phyloP scores from a whole-genome alignment of 2,329 filamentous ascomycete genomes.

The Diaporthe destruens region DNA sequence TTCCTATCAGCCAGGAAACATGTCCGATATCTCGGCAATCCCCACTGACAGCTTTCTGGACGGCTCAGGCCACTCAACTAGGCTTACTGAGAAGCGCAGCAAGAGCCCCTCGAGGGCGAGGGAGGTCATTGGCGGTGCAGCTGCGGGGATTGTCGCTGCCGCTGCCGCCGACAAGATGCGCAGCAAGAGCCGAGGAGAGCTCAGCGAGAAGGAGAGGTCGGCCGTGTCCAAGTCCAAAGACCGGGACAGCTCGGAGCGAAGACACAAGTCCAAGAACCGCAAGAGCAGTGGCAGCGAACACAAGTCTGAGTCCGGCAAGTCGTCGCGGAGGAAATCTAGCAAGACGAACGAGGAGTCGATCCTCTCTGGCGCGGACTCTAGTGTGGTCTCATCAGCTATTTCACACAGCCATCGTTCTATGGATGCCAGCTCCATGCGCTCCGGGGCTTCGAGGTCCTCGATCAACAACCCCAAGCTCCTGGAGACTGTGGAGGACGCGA shows the following conservation, averaged over 20 bases:
- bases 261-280: constrained; percentile 62
- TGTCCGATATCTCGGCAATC: constrained; percentile 89
- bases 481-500: constrained; percentile 93
- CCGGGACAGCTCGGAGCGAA: constrained; percentile 64
- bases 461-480: constrained; percentile 93
- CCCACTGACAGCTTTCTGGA: constrained; percentile 73
- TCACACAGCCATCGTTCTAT: constrained; percentile 68
- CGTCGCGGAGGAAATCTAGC: constrained; percentile 64
- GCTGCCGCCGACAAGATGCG: constrained; percentile 58
- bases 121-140: constrained; percentile 55
- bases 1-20: constrained; percentile 73
- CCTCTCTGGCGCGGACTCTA: constrained; percentile 67
- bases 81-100: constrained; percentile 53
- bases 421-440: constrained; percentile 66
- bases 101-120: constrained; percentile 58
- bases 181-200: constrained; percentile 58
- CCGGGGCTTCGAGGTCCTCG: constrained; percentile 71
- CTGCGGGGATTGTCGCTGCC: constrained; percentile 54
- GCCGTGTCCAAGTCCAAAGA: constrained; percentile 51
- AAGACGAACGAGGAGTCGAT: constrained; percentile 65
- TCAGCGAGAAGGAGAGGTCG: constrained; percentile 50
- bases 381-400: constrained; percentile 65
- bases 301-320: constrained; percentile 59
- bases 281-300: constrained; percentile 64
- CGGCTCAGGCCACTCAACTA: constrained; percentile 62